These are phyloP conservation scores for Phytophthora kernoviae DNA, from an alignment of 352 stramenopile genomes.

Conservation along the genomic window DNA sequence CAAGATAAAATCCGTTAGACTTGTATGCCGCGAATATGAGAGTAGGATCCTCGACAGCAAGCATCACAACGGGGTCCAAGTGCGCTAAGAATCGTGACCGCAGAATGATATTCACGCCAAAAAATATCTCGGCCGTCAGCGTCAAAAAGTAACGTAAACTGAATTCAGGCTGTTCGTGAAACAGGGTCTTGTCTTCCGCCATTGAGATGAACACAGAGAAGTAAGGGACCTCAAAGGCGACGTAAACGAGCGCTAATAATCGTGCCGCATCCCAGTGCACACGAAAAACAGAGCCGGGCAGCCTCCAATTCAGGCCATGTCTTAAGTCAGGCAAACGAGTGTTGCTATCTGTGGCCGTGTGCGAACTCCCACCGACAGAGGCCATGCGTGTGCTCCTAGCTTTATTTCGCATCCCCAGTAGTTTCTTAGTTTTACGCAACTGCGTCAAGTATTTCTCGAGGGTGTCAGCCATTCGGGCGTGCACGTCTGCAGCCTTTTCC, in stretches of 20 bases:
- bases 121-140: constrained; percentile 57
- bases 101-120: constrained; percentile 51
- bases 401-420: constrained; percentile 53
- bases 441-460: constrained; percentile 68
- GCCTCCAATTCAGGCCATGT: constrained; percentile 31
- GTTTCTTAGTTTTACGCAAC: constrained; percentile 76
- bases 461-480: constrained; percentile 43
- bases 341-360: constrained; percentile 4
- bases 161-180: constrained; percentile 41
- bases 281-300: constrained; percentile 60
- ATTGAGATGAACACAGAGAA: constrained; percentile 70
- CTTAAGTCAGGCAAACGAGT: background rate
- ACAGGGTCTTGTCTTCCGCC: constrained; percentile 48
- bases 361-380: too few species aligned
- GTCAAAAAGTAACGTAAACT: constrained; percentile 38
- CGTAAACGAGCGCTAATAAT: constrained; percentile 48
- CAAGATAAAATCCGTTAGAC: constrained; percentile 53
- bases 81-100: constrained; percentile 58
- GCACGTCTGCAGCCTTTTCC: constrained; percentile 29
- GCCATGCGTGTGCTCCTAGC: constrained; percentile 2
- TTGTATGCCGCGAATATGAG: constrained; percentile 74
- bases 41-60: constrained; percentile 49
- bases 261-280: constrained; percentile 55
- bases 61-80: constrained; percentile 64
- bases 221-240: constrained; percentile 76